phyloP scores from a whole-genome alignment of 257 asterid genomes.

The Gentiana macrophylla region DNA sequence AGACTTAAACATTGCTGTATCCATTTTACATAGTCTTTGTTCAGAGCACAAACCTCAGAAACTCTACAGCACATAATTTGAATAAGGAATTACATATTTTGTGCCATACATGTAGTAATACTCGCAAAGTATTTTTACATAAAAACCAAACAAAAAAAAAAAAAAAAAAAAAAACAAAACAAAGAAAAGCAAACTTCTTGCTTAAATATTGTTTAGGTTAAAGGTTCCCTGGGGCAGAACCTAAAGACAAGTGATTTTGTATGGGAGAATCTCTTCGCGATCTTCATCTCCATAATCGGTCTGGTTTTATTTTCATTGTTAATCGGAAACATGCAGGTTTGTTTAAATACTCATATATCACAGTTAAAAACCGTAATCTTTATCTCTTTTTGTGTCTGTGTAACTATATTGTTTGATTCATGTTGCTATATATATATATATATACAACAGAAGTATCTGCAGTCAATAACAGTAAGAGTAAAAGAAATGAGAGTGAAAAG shows the following conservation, averaged over 20 bases:
- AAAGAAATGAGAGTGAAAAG: conserved; percentile 34
- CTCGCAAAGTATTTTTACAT: too few relatives aligned
- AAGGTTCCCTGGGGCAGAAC: conserved; percentile 37
- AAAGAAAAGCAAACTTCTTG: too few relatives aligned
- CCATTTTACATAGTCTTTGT: too few relatives aligned
- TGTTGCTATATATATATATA: not conserved
- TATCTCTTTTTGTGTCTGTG: not conserved
- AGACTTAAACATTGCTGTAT: too few relatives aligned
- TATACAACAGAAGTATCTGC: conserved; percentile 26
- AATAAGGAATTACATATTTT: too few relatives aligned
- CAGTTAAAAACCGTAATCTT: not conserved
- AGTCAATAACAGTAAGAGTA: conserved; percentile 30
- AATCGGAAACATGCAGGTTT: conserved; percentile 35
- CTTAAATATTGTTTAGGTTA: conserved; percentile 1
- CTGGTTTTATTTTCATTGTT: conserved; percentile 26
- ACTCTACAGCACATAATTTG: too few relatives aligned
- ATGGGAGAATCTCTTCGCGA: conserved; percentile 23
- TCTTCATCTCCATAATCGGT: conserved; percentile 21
- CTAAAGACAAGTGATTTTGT: conserved; percentile 21
- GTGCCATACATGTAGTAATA: too few relatives aligned
- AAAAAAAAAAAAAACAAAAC: too few relatives aligned
- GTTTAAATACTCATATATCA: too few relatives aligned
- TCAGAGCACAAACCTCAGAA: too few relatives aligned
- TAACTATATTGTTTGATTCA: not conserved
- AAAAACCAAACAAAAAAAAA: too few relatives aligned